A percentile compares a stretch with the other conserved stretches of the same genome.
Conservation (phyloP, 2,329 filamentous ascomycete genomes). For the Chaetoscypha palmicola region DNA sequence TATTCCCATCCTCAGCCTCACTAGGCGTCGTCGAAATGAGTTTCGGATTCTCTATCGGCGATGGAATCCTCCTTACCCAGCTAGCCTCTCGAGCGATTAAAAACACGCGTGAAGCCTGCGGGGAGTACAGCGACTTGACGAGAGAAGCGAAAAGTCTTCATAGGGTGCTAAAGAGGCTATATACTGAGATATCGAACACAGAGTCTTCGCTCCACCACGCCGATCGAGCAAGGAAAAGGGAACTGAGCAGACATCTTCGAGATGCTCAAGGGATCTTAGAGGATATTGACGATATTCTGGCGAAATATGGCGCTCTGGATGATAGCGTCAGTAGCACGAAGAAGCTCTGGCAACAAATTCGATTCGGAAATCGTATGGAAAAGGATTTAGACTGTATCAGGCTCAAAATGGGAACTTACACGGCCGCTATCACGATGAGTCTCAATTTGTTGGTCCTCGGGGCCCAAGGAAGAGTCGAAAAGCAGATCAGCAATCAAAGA, state of each 20-base stretch:
- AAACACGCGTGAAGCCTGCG: constrained; percentile 35
- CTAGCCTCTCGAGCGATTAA: constrained; percentile 7
- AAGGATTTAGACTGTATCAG: constrained; percentile 5
- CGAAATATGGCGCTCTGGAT: constrained; percentile 8
- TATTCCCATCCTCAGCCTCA: too few species aligned
- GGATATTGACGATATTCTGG: constrained; percentile 4
- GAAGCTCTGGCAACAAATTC: constrained; percentile 8
- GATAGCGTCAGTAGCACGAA: neutral
- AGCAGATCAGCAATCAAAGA: constrained; percentile 1
- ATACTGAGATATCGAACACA: constrained; percentile 45
- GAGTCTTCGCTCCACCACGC: constrained; percentile 39
- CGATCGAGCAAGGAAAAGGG: constrained; percentile 4
- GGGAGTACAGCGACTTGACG: constrained; percentile 41
- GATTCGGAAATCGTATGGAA: constrained; percentile 12
- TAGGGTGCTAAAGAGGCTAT: constrained; percentile 45
- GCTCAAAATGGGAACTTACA: constrained; percentile 9
- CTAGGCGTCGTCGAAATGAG: too few species aligned
- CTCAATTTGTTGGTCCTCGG: constrained; percentile 7
- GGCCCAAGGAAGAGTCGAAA: constrained; percentile 5
- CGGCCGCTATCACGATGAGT: constrained; percentile 4
- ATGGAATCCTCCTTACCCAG: constrained; percentile 5
- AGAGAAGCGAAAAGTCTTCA: constrained; percentile 44
- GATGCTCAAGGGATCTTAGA: neutral
- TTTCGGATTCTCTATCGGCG: constrained; percentile 10
- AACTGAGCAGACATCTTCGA: constrained; percentile 2